These are phyloP conservation scores for Eucalyptus coolabah DNA, from an alignment of 345 rosid species.

Conservation along the genomic window DNA sequence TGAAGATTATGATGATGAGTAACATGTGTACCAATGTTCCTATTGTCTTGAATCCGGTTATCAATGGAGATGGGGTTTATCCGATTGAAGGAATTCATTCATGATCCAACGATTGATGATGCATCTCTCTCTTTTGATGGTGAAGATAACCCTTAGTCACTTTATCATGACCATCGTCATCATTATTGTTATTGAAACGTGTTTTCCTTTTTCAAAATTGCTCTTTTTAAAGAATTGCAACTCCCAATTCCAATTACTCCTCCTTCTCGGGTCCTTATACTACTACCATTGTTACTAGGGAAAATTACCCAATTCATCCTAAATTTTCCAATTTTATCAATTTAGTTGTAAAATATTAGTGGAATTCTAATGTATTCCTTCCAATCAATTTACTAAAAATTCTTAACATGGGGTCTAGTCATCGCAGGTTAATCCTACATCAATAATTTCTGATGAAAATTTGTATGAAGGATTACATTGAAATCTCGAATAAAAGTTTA, in stretches of 20 bases:
- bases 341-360: background rate
- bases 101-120: background rate
- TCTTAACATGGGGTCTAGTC: fast-evolving
- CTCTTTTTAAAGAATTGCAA: background rate
- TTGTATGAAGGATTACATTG: too few relatives aligned
- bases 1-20: background rate
- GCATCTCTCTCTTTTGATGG: background rate
- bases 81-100: background rate
- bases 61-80: background rate
- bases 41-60: background rate
- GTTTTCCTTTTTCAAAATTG: background rate
- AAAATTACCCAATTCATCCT: background rate
- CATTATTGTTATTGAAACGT: background rate
- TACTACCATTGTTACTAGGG: background rate
- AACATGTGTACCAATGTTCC: background rate
- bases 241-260: background rate
- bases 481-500: too few relatives aligned
- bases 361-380: background rate
- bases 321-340: background rate
- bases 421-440: background rate
- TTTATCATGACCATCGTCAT: background rate
- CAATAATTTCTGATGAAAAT: too few relatives aligned
- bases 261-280: background rate
- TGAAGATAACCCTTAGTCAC: background rate
- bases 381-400: fast-evolving